Base-by-base conservation (phyloP, 2,329 filamentous ascomycete species). In the Aspergillus sp. region DNA sequence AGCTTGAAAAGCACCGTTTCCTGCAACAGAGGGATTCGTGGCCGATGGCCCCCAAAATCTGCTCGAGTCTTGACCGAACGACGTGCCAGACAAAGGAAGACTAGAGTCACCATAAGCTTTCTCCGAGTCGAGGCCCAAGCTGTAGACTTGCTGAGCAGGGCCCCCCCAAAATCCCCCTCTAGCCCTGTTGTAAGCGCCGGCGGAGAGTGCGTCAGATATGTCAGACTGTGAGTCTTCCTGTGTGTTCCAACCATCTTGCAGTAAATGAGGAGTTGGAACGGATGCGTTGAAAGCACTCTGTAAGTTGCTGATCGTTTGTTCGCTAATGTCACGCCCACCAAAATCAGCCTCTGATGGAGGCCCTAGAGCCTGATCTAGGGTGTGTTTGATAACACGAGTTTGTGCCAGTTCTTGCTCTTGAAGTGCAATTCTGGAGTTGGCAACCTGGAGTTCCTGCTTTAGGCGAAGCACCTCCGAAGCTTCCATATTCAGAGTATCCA, bases 351-450 rank as follows among this genome's bases (percentile, higher is more conserved):
- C 84, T 31, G 83, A 84, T 7, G 83, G 79, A 61, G 84, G 79
- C 15, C 82, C 82, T 66, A 86, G 79, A 56, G 81, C 81, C 68
- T 88, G 84, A 62, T 88, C 85, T 66, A 88, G 77, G 22, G 86
- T 88, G 67, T 87, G 84, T 69, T 85, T 85, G 60, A 86, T 84
- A 54, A 86, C 82, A 47, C 84, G 84, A 13, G 82, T 85, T 69
- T 87, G 84, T 54, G 84, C 83, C 61, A 88, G 78, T 73, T 88
- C 85, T 63, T 87, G 82, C 64, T 87, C 85, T 75, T 88, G 86
- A 61, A 85, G 78, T 59, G 83, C 83, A 70, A 88, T 84, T 66
- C 84, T 83, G 60, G 84, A 82, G 64, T 83, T 85, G 31, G 85
- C 85, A 59, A 79, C 81, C 60, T 83, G 78, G 22, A 89, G 77